Conservation (phyloP, 805 yeast species). For the Candida suzukii region DNA sequence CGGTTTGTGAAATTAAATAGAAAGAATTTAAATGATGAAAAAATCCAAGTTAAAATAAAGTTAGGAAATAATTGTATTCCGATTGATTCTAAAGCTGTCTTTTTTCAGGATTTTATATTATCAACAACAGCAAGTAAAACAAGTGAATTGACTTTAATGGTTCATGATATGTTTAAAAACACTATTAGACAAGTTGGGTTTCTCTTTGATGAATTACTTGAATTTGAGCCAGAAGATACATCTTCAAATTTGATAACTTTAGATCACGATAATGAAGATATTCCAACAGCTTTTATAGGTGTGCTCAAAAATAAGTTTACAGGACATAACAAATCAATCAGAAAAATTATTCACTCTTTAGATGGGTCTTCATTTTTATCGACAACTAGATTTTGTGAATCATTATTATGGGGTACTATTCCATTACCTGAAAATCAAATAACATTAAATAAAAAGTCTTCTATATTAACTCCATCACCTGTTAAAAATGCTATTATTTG, state of each 20-base stretch:
- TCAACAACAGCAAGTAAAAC: constrained; percentile 3
- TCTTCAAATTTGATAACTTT: constrained; percentile 1
- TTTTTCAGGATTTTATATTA: constrained; percentile 17
- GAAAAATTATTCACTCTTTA: constrained; percentile 55
- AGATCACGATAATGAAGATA: too few species aligned
- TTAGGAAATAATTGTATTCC: constrained; percentile 25
- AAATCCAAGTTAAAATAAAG: constrained; percentile 8
- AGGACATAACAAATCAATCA: constrained; percentile 82
- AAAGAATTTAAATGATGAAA: constrained; percentile 10
- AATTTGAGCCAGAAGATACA: constrained; percentile 11
- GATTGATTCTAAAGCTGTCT: constrained; percentile 14
- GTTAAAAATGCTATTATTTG: constrained; percentile 42
- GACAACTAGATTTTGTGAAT: constrained; percentile 54
- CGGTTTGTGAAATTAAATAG: constrained; percentile 29
- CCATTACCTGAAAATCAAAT: constrained; percentile 16
- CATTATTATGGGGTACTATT: constrained; percentile 51
- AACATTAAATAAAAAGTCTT: constrained; percentile 29
- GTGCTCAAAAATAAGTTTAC: constrained; percentile 53
- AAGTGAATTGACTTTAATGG: constrained; percentile 29
- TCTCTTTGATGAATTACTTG: constrained; percentile 21
- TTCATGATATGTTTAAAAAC: constrained; percentile 37
- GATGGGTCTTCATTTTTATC: constrained; percentile 59
- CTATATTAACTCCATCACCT: constrained; percentile 36
- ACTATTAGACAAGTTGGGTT: constrained; percentile 28
- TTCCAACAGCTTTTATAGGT: constrained; percentile 16